phyloP scores from a whole-genome alignment of 495 filamentous ascomycete species.

The Tuber magnatum region DNA sequence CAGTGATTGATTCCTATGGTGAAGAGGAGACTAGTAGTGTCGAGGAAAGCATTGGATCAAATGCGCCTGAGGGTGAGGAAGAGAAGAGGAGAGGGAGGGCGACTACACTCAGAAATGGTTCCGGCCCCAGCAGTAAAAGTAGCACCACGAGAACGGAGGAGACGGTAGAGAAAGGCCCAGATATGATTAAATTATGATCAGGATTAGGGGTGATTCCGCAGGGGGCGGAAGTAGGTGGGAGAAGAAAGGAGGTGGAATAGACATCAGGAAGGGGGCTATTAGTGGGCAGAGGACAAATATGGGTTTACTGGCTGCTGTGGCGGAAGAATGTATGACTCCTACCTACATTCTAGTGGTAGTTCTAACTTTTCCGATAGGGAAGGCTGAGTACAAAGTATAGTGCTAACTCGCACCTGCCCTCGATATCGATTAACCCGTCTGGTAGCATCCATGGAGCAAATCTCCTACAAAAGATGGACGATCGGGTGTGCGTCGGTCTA shows the following conservation, averaged over 20 bases:
- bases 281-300: slow-evolving; percentile 42
- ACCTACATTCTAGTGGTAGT: no score
- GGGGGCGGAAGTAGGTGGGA: slow-evolving; percentile 39
- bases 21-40: slow-evolving; percentile 45
- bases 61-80: slow-evolving; percentile 48
- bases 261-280: slow-evolving; percentile 34
- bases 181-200: slow-evolving; percentile 36
- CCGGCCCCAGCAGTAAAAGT: neutral
- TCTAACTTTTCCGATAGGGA: no score
- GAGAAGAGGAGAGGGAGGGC: slow-evolving; percentile 42
- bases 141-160: neutral
- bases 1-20: slow-evolving; percentile 49
- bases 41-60: slow-evolving; percentile 33
- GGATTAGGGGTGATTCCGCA: slow-evolving; percentile 27
- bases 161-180: neutral
- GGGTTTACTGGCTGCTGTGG: slow-evolving; percentile 52
- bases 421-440: no score
- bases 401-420: no score
- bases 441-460: no score
- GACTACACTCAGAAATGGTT: neutral
- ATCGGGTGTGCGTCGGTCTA: no score
- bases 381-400: no score
- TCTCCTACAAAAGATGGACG: no score
- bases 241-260: slow-evolving; percentile 37
- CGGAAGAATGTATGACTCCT: no score